Conservation (phyloP, 2,329 filamentous ascomycete genomes). For the Pseudogymnoascus sp. region DNA sequence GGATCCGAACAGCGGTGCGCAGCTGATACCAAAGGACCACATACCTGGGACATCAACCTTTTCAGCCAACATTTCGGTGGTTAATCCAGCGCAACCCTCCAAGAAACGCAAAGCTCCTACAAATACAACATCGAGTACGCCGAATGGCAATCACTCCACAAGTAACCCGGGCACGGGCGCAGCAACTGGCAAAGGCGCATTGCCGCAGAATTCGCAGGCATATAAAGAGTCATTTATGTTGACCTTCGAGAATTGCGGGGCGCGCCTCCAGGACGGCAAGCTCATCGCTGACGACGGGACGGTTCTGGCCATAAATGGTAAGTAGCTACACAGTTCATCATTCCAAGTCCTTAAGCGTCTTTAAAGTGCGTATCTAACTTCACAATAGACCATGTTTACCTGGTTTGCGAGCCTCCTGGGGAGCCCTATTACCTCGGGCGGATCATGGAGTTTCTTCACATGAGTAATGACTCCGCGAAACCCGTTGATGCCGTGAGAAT, state of each 20-base stretch:
- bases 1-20: conserved; percentile 20
- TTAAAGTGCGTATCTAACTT: conserved; percentile 14
- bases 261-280: conserved; percentile 63
- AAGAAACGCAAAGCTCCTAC: conserved; percentile 76
- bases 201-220: background rate
- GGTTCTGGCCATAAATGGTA: conserved; percentile 76
- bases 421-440: conserved; percentile 96
- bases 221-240: conserved; percentile 71
- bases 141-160: conserved; percentile 13
- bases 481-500: conserved; percentile 82
- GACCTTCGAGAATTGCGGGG: conserved; percentile 67
- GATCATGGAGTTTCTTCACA: conserved; percentile 95
- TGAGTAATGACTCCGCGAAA: conserved; percentile 61
- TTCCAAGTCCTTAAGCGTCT: conserved; percentile 11
- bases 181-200: background rate
- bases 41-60: conserved; percentile 52
- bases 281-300: conserved; percentile 89
- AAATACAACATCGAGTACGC: conserved; percentile 21
- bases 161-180: background rate
- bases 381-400: conserved; percentile 71
- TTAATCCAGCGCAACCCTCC: conserved; percentile 37
- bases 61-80: conserved; percentile 35
- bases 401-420: conserved; percentile 93
- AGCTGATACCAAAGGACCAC: conserved; percentile 32
- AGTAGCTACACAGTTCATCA: conserved; percentile 28